Base-by-base conservation (phyloP, 2,329 filamentous ascomycete species). In the Aspergillus sp. region DNA sequence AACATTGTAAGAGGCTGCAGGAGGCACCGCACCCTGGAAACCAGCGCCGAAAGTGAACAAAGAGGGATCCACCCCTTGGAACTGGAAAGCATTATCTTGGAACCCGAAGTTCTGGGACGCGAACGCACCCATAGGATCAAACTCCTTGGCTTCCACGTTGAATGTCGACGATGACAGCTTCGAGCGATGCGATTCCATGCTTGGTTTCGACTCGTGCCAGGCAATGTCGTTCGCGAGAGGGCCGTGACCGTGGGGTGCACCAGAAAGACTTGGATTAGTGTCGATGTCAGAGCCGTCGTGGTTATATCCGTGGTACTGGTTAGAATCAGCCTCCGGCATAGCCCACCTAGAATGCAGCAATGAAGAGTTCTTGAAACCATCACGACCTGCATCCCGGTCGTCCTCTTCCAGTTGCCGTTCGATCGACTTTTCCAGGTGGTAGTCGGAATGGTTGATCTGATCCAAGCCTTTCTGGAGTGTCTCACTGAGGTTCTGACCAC, bases 91-190 rank as follows among this genome's bases (percentile, higher is more conserved):
- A 46, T 64, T 63, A 41, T 63, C 62, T 41, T 69, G 68, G 13
- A 75, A 74, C 2, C 73, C 65, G 50, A 71, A 69, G 38, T 63
- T 63, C 13, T 66, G 70, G 13, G 76, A 69, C 39, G 69, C 71
- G 57, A 80, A 80, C 2, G 74, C 71, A 13, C 71, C 70, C 32
- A 67, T 67, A 5, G 80, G 79, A 47, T 85, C 88, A 74, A 96
- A 96, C 61, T 93, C 88, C 42, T 90, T 86, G 0, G 91, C 91
- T 53, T 85, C 82, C 25, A 94, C 90, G 59, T 97, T 97, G 57
- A 97, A 79, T 56, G 84, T 90, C 1, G 89, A 88, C 39, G 84
- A 68, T 0, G 76, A 90, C 3, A 83, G 75, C 58, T 85, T 88
- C 62, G 83, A 85, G 15, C 75, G 77, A 60, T 90, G 86, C 53